A percentile compares a stretch with the other conserved stretches of the same genome.
phyloP scores from a whole-genome alignment of 140 eudicot genomes.

The Bidens hawaiensis region DNA sequence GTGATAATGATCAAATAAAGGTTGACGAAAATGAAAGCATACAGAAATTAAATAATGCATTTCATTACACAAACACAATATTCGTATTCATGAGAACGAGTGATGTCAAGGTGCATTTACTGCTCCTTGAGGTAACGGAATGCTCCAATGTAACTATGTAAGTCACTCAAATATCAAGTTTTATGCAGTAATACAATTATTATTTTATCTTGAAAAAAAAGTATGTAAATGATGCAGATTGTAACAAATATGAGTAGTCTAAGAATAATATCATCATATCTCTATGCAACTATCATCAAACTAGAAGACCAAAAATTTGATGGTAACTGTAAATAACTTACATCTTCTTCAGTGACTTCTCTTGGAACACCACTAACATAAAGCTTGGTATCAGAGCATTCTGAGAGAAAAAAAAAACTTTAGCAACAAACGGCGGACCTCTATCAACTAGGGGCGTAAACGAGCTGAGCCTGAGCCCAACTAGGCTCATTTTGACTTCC shows the following conservation, averaged over 20 bases:
- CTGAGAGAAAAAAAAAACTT: conserved; percentile 28
- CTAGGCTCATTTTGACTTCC: no score
- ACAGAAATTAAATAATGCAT: conserved; percentile 6
- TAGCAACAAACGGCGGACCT: no score
- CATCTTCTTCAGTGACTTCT: conserved; percentile 51
- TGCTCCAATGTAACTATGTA: conserved; percentile 18
- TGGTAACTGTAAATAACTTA: conserved; percentile 34
- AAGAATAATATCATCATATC: conserved; percentile 11
- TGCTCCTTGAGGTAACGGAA: conserved; percentile 10
- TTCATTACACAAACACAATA: conserved; percentile 4
- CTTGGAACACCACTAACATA: conserved; percentile 54
- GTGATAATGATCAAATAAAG: background rate
- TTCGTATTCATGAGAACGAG: conserved; percentile 4
- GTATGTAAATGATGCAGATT: no score
- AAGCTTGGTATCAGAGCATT: conserved; percentile 48
- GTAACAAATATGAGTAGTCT: no score
- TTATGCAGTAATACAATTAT: no score
- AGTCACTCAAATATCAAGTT: conserved; percentile 9
- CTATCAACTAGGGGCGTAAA: no score
- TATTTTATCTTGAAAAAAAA: no score
- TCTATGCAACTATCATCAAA: no score
- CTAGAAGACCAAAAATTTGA: background rate
- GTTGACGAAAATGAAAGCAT: conserved; percentile 13
- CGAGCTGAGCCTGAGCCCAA: no score
- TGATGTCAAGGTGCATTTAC: background rate